Base-by-base conservation (phyloP, 2,329 filamentous ascomycete genomes). In the Fusarium sp. region DNA sequence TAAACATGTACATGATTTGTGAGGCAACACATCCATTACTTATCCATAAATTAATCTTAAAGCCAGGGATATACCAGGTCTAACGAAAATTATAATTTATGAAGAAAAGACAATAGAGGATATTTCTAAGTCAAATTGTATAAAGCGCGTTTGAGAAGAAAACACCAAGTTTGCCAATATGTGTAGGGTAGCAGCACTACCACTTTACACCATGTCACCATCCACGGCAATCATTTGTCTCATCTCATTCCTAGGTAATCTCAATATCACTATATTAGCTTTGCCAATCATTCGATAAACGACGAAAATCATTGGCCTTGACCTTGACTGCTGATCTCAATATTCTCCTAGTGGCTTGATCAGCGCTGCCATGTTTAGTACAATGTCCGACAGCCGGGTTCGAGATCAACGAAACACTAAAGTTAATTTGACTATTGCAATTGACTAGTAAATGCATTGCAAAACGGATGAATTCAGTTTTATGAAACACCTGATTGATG, bases 341-440 rank as follows among this genome's bases (percentile, higher is more conserved):
- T 43, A 43, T 34, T 42, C 30, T 20, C 36, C 34, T 68, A 69
- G 61, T 39, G 48, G 10, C 43, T 32, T 19, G 61, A 68, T 62
- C 65, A 44, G 30, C 65, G 34, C 56, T 66, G 56, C 44, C 51
- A 66, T 45, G 19, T 48, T 26, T 62, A 56, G 56, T 45, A 8
- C 21, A 20, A 23, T 21, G 38, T 49, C 49, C 42, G 62, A 50
- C 36, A 7, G 17, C 7, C 34, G 7, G 28, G 28, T 14, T 47
- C 36, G 30, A 51, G 20, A 50, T 40, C 49, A 49, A 28, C 11
- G 10, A 53, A 39, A 21, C 24, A 19, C 26, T 11, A 28, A 28
- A 12, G 26, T 32, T 68, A 65, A 32, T 12, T 39, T 38, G 11
- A 21, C 20, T 36, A 7, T 43, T 39, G 49, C 39, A 38, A 39